These are phyloP conservation scores for Lactifluus hygrophoroides DNA, from an alignment of 768 basidiomycete genomes.

Conservation along the genomic window DNA sequence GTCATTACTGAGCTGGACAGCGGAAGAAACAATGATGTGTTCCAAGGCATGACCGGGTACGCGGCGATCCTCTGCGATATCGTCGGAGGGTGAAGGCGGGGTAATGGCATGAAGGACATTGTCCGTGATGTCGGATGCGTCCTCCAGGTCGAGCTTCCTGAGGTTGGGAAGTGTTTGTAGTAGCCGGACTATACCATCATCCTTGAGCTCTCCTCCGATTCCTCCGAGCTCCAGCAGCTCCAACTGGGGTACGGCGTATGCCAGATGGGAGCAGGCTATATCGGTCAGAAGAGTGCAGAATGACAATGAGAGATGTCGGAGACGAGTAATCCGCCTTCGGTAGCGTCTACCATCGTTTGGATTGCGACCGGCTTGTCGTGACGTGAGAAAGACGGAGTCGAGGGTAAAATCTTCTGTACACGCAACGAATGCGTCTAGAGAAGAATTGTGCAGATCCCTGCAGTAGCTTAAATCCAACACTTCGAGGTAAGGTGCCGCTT, in stretches of 20 bases:
- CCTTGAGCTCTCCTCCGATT: slow-evolving; percentile 58
- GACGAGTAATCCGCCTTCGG: slow-evolving; percentile 52
- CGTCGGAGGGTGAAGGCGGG: slow-evolving; percentile 28
- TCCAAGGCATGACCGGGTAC: slow-evolving; percentile 55
- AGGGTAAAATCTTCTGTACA: slow-evolving; percentile 34
- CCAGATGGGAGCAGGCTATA: slow-evolving; percentile 62
- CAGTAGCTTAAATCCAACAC: slow-evolving; percentile 75
- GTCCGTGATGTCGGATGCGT: slow-evolving; percentile 68
- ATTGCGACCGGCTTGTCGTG: slow-evolving; percentile 60
- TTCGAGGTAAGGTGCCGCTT: slow-evolving; percentile 62
- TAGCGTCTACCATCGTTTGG: slow-evolving; percentile 39
- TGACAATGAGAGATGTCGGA: slow-evolving; percentile 71
- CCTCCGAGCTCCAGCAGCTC: slow-evolving; percentile 75
- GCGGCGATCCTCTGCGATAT: slow-evolving; percentile 15
- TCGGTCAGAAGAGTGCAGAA: slow-evolving; percentile 66
- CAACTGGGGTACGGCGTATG: slow-evolving; percentile 59
- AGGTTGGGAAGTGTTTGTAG: slow-evolving; percentile 63
- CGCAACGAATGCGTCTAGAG: slow-evolving; percentile 62
- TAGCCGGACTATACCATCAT: slow-evolving; percentile 66
- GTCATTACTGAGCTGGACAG: slow-evolving; percentile 52
- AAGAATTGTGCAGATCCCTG: slow-evolving; percentile 63
- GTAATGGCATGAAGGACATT: slow-evolving; percentile 58
- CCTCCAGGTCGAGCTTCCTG: slow-evolving; percentile 77
- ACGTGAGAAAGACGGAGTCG: slow-evolving; percentile 43
- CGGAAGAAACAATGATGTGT: slow-evolving; percentile 62